Percentiles rank a stretch among this genome's conserved stretches.
Evolutionary conservation across 768 basidiomycete species (phyloP).

Genomic region (Pleurotus giganteus): DNA sequence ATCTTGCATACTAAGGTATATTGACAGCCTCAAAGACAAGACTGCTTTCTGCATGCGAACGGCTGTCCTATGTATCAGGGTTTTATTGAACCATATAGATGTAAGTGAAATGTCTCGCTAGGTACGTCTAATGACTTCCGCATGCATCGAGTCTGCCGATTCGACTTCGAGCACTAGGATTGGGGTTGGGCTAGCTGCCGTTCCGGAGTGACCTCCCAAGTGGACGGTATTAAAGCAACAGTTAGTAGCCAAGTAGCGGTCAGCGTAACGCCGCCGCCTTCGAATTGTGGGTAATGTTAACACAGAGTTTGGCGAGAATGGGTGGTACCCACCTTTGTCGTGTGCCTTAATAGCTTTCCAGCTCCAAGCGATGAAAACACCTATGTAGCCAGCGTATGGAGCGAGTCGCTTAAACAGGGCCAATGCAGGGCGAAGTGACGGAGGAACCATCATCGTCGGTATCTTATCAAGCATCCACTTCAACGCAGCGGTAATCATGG

Average conservation of each 20-base stretch:
- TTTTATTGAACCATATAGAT: too few species aligned
- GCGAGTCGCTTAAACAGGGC: conserved; percentile 57
- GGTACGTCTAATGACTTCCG: too few species aligned
- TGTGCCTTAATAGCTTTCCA: conserved; percentile 68
- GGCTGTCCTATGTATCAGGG: too few species aligned
- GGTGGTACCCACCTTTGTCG: conserved; percentile 54
- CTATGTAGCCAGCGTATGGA: conserved; percentile 69
- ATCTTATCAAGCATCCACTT: conserved; percentile 69
- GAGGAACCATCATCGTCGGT: conserved; percentile 58
- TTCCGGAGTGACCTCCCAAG: conserved; percentile 50
- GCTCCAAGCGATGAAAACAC: conserved; percentile 75
- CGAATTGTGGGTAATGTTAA: neutral
- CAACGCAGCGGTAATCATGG: conserved; percentile 71
- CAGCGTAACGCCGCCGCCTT: conserved; percentile 77
- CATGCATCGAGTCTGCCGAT: neutral
- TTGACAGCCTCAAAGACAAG: too few species aligned
- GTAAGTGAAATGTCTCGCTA: too few species aligned
- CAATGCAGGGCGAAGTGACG: conserved; percentile 55
- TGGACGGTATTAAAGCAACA: conserved; percentile 69
- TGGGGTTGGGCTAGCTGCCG: neutral
- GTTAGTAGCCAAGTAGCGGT: conserved; percentile 84
- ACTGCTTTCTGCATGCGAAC: too few species aligned
- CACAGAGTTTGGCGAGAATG: conserved; percentile 12
- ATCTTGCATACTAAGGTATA: too few species aligned
- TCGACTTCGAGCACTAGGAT: neutral